Conservation (phyloP, 345 rosid species). For the Hibiscus syriacus region DNA sequence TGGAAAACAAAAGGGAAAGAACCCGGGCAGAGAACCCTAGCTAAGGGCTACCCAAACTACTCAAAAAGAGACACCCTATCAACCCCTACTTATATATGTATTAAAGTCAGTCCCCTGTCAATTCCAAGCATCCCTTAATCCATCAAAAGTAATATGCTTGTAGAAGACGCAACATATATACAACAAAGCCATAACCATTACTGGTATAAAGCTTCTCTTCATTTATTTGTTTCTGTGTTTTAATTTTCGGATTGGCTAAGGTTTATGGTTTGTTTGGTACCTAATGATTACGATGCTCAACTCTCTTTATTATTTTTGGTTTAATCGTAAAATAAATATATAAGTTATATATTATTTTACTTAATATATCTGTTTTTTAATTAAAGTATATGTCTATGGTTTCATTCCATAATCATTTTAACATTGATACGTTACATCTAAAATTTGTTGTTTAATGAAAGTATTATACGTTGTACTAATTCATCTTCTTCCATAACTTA, state of each 20-base stretch:
- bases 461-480: too few species aligned
- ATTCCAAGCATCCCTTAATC: slow-evolving; percentile 14
- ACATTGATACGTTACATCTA: too few species aligned
- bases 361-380: too few species aligned
- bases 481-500: too few species aligned
- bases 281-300: background rate
- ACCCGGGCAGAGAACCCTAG: slow-evolving; percentile 18
- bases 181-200: slow-evolving; percentile 12
- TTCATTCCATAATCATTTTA: too few species aligned
- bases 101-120: slow-evolving; percentile 19
- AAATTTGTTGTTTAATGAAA: too few species aligned
- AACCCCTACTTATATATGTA: background rate
- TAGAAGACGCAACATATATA: slow-evolving; percentile 29
- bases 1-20: slow-evolving; percentile 29
- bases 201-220: slow-evolving; percentile 6
- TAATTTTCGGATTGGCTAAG: slow-evolving; percentile 15
- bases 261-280: background rate
- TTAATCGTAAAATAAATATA: too few species aligned
- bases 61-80: background rate
- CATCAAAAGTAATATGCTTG: slow-evolving; percentile 19
- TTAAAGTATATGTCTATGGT: too few species aligned
- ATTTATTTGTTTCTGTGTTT: background rate
- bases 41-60: background rate
- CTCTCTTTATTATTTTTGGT: background rate
- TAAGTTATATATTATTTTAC: too few species aligned